Conservation (phyloP, 2,329 filamentous ascomycete genomes). For the Scedosporium boydii region DNA sequence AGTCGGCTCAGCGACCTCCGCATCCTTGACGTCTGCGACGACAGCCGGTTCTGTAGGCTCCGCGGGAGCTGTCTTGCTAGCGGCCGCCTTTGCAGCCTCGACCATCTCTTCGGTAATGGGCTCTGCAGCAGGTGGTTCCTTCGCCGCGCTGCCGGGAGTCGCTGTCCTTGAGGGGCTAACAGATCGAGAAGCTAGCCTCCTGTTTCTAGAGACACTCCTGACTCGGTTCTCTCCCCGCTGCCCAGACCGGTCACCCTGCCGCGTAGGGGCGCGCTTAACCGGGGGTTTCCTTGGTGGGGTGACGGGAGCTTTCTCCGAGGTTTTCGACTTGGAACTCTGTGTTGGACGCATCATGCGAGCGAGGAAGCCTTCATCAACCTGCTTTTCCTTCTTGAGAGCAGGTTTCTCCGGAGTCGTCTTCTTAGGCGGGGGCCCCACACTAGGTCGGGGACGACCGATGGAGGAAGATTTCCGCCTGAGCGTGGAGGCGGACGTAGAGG, state of each 20-base stretch:
- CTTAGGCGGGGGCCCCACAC: constrained; percentile 50
- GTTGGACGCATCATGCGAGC: constrained; percentile 79
- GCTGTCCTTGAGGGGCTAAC: neutral
- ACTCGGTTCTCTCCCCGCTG: constrained; percentile 5
- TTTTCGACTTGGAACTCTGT: constrained; percentile 57
- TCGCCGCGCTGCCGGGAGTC: neutral
- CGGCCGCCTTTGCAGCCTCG: constrained; percentile 1
- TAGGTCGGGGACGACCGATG: constrained; percentile 36
- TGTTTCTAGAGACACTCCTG: constrained; percentile 10
- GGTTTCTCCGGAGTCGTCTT: constrained; percentile 37
- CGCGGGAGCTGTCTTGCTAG: neutral
- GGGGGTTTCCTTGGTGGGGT: constrained; percentile 37
- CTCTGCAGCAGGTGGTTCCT: neutral
- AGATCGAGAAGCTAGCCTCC: constrained; percentile 10
- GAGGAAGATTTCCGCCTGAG: constrained; percentile 37
- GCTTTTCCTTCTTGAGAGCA: constrained; percentile 38
- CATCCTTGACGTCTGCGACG: neutral
- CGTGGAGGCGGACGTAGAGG: constrained; percentile 19
- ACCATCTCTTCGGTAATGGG: constrained; percentile 2
- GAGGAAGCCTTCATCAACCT: constrained; percentile 61
- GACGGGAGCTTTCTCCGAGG: constrained; percentile 47
- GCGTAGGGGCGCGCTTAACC: neutral
- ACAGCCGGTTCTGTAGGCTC: constrained; percentile 6
- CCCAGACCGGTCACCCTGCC: constrained; percentile 3
- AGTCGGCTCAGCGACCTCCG: neutral